Base-by-base conservation (phyloP, 202 grass and related monocot genomes). In the Zoysia matrella region DNA sequence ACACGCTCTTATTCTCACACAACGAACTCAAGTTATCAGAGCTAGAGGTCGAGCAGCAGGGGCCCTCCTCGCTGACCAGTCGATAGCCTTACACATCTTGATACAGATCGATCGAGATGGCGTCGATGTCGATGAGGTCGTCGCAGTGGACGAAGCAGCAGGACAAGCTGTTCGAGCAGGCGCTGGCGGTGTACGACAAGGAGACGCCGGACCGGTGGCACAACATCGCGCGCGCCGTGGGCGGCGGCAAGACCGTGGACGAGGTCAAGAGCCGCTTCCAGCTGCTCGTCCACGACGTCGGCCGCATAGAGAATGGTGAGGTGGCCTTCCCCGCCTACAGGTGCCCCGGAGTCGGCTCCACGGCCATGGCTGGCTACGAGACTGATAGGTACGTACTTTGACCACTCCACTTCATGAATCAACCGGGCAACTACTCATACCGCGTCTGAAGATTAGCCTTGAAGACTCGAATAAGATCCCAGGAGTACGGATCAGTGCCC, bases 251-350 rank as follows among this genome's bases (percentile, higher is more conserved):
- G 22, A 22, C 22, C 22, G 22, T 22, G 22, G 22, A 22, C 22
- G 22, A 96, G 53, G 90, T 91, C 11, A 92, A 79, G 83, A 69
- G 86, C 64, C 85, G 89, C 85, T 92, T 90, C 42, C 76, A 90
- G 60, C 79, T 90, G 70, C 93, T 95, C 30, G 86, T 61, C 1
- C 52, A 87, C 58, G 93, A 96, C 63, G 69, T 96, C n/a, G 51
- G 74, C 18, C 86, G 44, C 60, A 92, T 96, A 71, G 93, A 96
- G 65, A 73, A 80, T 4, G 90, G 93, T 41, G 62, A 78, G 83
- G 90, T 95, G 49, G 85, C 85, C 53, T 92, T 95, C 72, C 90
- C 90, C 0, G 71, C 84, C 2, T 95, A 95, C 88, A 61, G 83
- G 80, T 77, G 63, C 71, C 82, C 86, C 44, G 52, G 44, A 55